A percentile compares a stretch with the other conserved stretches of the same genome.
phyloP scores from a whole-genome alignment of 208 protist species.

The Wallacemonas sp. region DNA sequence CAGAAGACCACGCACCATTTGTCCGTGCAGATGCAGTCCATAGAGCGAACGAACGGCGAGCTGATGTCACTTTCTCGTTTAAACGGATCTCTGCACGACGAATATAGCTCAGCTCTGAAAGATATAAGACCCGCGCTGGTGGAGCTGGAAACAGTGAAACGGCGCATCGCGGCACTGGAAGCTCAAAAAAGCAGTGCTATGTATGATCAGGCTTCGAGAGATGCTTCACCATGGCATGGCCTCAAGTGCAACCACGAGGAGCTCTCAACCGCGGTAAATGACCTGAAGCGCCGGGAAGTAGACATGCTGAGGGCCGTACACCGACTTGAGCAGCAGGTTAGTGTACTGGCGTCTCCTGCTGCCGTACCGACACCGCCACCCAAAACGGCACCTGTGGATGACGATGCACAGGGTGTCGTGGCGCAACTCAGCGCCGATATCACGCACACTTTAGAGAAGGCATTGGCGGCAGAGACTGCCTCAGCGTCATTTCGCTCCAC shows the following conservation, averaged over 20 bases:
- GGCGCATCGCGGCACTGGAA: conserved; percentile 39
- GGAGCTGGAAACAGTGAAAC: conserved; percentile 54
- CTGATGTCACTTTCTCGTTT: not conserved
- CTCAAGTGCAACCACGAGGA: not conserved
- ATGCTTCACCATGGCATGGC: not conserved
- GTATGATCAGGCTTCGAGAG: not conserved
- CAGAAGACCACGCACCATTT: not conserved
- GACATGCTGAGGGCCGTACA: conserved; percentile 22
- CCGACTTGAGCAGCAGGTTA: conserved; percentile 21
- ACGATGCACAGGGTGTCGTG: conserved; percentile 21
- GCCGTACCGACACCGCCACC: not conserved
- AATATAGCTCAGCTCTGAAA: conserved; percentile 14
- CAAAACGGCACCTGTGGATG: not conserved
- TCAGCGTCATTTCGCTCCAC: conserved; percentile 1
- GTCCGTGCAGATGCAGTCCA: not conserved
- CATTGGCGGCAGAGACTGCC: not conserved
- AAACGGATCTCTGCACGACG: conserved; percentile 1
- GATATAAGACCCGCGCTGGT: conserved; percentile 36
- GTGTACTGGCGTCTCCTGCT: not conserved
- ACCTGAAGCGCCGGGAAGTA: conserved; percentile 24
- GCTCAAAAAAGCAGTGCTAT: conserved; percentile 15
- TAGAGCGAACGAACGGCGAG: not conserved
- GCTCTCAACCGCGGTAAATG: conserved; percentile 19
- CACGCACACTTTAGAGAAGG: conserved; percentile 29
- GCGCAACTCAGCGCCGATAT: conserved; percentile 30